Conservation (phyloP, 345 rosid species). For the Populus pruinosa region DNA sequence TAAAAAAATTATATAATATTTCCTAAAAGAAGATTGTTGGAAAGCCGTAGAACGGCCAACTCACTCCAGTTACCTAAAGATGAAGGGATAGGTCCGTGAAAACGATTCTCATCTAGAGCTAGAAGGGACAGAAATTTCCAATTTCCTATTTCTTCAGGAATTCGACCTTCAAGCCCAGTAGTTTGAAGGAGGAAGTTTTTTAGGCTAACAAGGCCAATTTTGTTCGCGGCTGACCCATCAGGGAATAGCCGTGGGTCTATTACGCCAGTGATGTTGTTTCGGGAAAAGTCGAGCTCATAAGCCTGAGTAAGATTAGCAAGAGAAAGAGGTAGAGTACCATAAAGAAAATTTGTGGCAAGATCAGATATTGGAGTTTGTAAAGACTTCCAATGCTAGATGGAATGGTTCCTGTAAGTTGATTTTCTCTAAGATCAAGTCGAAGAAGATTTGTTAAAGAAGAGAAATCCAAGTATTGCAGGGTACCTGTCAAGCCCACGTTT, state of each 20-base stretch:
- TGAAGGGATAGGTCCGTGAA: too few species aligned
- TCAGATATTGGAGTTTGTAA: constrained; percentile 22
- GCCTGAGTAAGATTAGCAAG: constrained; percentile 26
- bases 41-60: too few species aligned
- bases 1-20: too few species aligned
- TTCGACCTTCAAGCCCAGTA: constrained; percentile 11
- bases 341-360: constrained; percentile 18
- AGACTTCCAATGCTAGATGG: constrained; percentile 22
- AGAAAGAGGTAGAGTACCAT: constrained; percentile 21
- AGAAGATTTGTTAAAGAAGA: constrained; percentile 25
- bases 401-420: constrained; percentile 21
- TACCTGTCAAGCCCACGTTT: constrained; percentile 16
- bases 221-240: background rate
- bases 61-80: too few species aligned
- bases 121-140: constrained; percentile 9
- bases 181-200: background rate
- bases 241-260: constrained; percentile 13
- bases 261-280: constrained; percentile 16
- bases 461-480: constrained; percentile 20
- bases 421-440: constrained; percentile 17
- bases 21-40: too few species aligned
- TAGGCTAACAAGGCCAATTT: constrained; percentile 3
- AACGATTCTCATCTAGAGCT: constrained; percentile 16
- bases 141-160: constrained; percentile 18
- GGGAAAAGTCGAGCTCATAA: constrained; percentile 29